Evolutionary conservation across 768 basidiomycete species (phyloP), one percentile per base, ranked within the genome.

Genomic region (Russula sp.): DNA sequence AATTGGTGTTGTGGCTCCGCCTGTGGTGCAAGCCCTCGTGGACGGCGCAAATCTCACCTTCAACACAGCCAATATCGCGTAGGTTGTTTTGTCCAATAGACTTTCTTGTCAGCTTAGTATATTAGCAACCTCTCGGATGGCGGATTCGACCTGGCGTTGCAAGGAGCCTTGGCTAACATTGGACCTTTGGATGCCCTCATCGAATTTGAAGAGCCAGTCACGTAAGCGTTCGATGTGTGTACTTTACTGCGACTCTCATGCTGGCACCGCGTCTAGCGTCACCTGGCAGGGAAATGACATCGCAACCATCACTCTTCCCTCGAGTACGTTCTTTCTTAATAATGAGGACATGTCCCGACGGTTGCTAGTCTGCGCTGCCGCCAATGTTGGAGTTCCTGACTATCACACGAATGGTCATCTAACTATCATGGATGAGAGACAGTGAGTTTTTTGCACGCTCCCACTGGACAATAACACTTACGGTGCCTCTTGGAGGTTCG

Each of bases 131-230:
- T 76, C 39, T 70, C 83, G 4, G 73, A 89, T 50, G 76, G 78
- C 2, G 88, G 88, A 2, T 89, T 89, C 68, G 80, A 85, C 70
- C 72, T 89, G 31, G 72, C 80, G 2, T 75, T 90, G 6, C 76
- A 75, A 22, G 86, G 86, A 14, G 83, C 85, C 13, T 70, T 87
- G 57, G 84, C 82, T 0, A 82, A 84, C 55, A 72, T 80, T 6
- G 88, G 88, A 0, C 87, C 88, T 22, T 77, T 90, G 55, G 87
- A 89, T 73, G 87, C 86, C 3, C 68, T 79, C 52, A 88, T 90
- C 54, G 79, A 80, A 14, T 90, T 89, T 69, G 75, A 77, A 14
- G 83, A 87, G 48, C 85, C 85, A 2, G 74, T 88, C 50, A 80
- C 68, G 83, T 86, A 74, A 57, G 80, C 72, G n/a, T 20, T 11